Evolutionary conservation across 176 grass and related monocot genomes (phyloP).

Genomic region (Raddia distichophylla): DNA sequence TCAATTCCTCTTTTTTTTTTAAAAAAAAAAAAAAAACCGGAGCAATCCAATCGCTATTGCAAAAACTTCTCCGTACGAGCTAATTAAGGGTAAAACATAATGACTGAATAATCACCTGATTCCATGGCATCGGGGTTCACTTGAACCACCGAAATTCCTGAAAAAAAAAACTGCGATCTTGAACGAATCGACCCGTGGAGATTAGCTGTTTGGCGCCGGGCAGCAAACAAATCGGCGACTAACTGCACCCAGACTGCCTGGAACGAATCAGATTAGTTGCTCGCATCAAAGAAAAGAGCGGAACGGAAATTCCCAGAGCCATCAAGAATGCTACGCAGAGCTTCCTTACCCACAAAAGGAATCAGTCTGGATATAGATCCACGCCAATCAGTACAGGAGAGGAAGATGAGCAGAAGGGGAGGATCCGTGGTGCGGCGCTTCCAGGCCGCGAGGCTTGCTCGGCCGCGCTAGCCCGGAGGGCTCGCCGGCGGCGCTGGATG

Average conservation of each 20-base stretch:
- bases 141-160: not conserved
- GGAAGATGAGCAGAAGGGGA: not conserved
- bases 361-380: no score
- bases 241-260: not conserved
- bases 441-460: not conserved
- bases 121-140: slow-evolving; percentile 29
- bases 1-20: not conserved
- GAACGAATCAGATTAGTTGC: not conserved
- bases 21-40: not conserved
- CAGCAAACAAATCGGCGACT: not conserved
- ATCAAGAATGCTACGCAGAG: not conserved
- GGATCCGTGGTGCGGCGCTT: not conserved
- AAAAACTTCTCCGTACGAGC: not conserved
- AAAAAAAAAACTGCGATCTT: slow-evolving; percentile 23
- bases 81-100: not conserved
- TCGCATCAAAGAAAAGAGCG: not conserved
- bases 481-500: not conserved
- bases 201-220: not conserved
- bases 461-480: no score
- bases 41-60: slow-evolving; percentile 10
- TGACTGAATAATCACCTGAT: slow-evolving; percentile 30
- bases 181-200: not conserved
- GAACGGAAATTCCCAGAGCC: not conserved
- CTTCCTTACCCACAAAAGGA: slow-evolving; percentile 18
- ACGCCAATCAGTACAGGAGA: not conserved